These are phyloP conservation scores for Lentinula lateritia DNA, from an alignment of 768 basidiomycete species.

Conservation along the genomic window DNA sequence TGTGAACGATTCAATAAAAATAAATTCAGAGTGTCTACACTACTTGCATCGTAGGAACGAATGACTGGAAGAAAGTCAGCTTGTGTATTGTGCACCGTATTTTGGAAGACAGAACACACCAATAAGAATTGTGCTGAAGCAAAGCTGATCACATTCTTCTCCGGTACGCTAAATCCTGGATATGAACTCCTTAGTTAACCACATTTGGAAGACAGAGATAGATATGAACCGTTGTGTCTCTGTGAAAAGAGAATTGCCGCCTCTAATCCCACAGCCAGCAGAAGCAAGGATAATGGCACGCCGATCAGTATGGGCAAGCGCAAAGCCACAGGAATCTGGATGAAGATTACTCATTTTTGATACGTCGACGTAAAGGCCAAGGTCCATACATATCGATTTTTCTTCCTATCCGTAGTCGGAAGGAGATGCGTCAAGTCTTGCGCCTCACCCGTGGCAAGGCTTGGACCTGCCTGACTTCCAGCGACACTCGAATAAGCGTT, in stretches of 20 bases:
- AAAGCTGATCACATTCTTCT: conserved; percentile 41
- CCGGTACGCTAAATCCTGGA: conserved; percentile 50
- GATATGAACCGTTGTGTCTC: conserved; percentile 30
- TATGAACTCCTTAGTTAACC: background rate
- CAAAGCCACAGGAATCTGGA: conserved; percentile 5
- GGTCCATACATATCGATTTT: conserved; percentile 22
- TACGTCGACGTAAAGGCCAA: background rate
- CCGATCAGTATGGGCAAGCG: conserved; percentile 30
- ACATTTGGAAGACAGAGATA: background rate
- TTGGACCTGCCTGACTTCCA: background rate
- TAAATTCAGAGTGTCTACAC: too few species aligned
- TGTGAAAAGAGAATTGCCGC: conserved; percentile 36
- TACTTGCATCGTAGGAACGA: conserved; percentile 48
- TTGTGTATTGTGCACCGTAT: background rate
- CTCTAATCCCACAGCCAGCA: conserved; percentile 43
- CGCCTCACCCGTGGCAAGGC: background rate
- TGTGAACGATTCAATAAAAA: background rate
- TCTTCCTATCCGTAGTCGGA: conserved; percentile 33
- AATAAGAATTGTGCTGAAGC: conserved; percentile 41
- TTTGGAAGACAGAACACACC: conserved; percentile 26
- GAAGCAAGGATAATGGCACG: conserved; percentile 37
- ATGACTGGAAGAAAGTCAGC: conserved; percentile 34
- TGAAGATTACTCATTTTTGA: conserved; percentile 26
- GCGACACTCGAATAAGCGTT: background rate
- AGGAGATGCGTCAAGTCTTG: conserved; percentile 44